phyloP scores from a whole-genome alignment of 495 filamentous ascomycete species.

The Trichoderma virens region DNA sequence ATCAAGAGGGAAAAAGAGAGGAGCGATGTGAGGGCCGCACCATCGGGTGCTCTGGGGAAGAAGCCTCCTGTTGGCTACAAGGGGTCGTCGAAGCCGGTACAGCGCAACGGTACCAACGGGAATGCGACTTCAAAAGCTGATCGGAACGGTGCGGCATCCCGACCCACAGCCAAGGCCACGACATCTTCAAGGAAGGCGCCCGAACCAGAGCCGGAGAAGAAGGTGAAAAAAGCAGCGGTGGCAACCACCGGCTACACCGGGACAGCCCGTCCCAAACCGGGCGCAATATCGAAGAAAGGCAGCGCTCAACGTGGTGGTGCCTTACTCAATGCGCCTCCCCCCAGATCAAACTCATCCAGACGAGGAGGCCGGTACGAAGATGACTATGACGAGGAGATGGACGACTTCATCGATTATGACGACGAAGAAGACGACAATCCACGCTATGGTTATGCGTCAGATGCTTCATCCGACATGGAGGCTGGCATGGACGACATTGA shows the following conservation, averaged over 20 bases:
- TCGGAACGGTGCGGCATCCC: conserved; percentile 6
- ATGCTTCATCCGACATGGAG: conserved; percentile 54
- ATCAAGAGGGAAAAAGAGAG: conserved; percentile 40
- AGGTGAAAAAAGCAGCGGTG: conserved; percentile 47
- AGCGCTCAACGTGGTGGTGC: conserved; percentile 18
- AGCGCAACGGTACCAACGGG: conserved; percentile 15
- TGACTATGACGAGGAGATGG: conserved; percentile 44
- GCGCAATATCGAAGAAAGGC: conserved; percentile 22
- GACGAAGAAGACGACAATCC: conserved; percentile 36
- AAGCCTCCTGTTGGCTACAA: conserved; percentile 14
- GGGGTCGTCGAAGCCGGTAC: conserved; percentile 14
- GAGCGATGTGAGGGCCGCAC: conserved; percentile 14
- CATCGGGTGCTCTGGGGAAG: conserved; percentile 15
- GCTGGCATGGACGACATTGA: conserved; percentile 52
- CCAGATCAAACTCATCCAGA: conserved; percentile 14
- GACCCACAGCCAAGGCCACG: conserved; percentile 17
- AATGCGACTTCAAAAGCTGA: conserved; percentile 14
- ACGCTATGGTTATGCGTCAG: conserved; percentile 37
- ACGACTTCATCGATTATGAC: conserved; percentile 48
- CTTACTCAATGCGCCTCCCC: conserved; percentile 14
- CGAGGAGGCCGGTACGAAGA: conserved; percentile 34
- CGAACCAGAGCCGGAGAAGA: conserved; percentile 35
- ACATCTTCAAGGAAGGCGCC: conserved; percentile 10
- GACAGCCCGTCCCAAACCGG: conserved; percentile 41
- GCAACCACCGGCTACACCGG: conserved; percentile 52